phyloP scores from a whole-genome alignment of 2,329 filamentous ascomycete genomes.

The Plenodomus lindquistii region DNA sequence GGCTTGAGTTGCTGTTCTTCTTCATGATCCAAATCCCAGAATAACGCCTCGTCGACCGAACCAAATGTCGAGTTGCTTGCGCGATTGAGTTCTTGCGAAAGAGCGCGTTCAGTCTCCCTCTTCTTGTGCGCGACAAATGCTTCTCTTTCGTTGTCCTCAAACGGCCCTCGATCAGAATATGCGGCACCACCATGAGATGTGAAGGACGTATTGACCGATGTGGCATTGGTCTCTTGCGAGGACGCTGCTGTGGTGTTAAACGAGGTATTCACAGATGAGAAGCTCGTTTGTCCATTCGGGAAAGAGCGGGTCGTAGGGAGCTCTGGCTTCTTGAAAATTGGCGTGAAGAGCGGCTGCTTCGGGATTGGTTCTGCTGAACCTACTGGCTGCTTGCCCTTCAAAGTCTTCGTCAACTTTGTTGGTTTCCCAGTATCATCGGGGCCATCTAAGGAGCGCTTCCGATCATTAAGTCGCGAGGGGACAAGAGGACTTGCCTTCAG shows the following conservation, averaged over 20 bases:
- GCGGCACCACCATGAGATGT: constrained; percentile 10
- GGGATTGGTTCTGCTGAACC: constrained; percentile 1
- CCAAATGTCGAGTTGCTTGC: constrained; percentile 32
- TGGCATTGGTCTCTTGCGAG: constrained; percentile 24
- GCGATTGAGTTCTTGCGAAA: constrained; percentile 15
- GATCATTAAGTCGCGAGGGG: constrained; percentile 13
- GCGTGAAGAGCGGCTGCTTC: too few species aligned
- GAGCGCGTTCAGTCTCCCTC: constrained; percentile 2
- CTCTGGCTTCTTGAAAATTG: constrained; percentile 28
- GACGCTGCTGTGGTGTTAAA: constrained; percentile 28
- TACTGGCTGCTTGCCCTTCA: constrained; percentile 28
- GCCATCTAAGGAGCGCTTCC: constrained; percentile 28
- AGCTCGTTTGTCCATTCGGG: constrained; percentile 8
- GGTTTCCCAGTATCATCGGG: constrained; percentile 21
- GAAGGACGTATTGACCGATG: constrained; percentile 32
- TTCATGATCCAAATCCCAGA: constrained; percentile 15
- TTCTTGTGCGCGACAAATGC: constrained; percentile 4
- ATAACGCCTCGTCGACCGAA: constrained; percentile 26
- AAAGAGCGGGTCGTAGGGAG: constrained; percentile 25
- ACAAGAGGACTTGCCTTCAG: constrained; percentile 32
- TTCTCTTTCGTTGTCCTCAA: constrained; percentile 18
- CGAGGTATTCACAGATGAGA: constrained; percentile 25
- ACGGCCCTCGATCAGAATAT: constrained; percentile 8
- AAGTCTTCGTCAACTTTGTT: constrained; percentile 32
- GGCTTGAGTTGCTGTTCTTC: constrained; percentile 5